Base-by-base conservation (phyloP, 2,329 filamentous ascomycete species). In the Sordariomycetes sp. region DNA sequence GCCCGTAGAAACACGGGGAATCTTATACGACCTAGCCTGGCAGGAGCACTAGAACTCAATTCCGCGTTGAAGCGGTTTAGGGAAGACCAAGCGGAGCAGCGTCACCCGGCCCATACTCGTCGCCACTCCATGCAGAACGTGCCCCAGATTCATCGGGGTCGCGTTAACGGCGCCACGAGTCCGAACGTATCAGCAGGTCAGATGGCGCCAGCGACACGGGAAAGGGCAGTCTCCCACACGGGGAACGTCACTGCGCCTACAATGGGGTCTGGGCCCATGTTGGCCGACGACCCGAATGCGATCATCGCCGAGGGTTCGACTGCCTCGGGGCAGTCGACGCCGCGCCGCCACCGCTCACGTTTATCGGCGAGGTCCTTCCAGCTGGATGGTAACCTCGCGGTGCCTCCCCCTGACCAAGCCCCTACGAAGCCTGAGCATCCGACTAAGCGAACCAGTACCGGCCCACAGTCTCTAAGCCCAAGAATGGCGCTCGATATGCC, bases 11-110 rank as follows among this genome's bases (percentile, higher is more conserved):
- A 85, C 62, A 90, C 89, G 2, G 80, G 91, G 60, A 92, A 85
- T 7, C 87, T 90, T 0, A 96, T 99, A 61, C 81, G 94, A 51
- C 92, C 94, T 1, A 97, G 94, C 74, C 74, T 99, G 53, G 86
- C 99, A 3, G 94, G 94, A 51, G 94, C 89, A 10, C 76, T 99
- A 58, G 94, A 99, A 70, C 99, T 99, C 64, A 82, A 91, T 63
- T 92, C 92, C 2, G 86, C 96, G 2, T 74, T 99, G 52, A 86
- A 89, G n/a, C 90, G 90, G 2, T 72, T 99, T 58, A 85, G 95
- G 64, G 88, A 90, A 58, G 82, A 28, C 48, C 28, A 32, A 10
- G 20, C 48, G 12, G 51, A 52, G 51, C 5, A 20, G 12, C 45
- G 22, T 50, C 20, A 3, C 15, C 48, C 32, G 7, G 55, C 13